A percentile compares a stretch with the other conserved stretches of the same genome.
Conservation (phyloP, 202 grass and related monocot species). For the Tripidium arundinaceum region DNA sequence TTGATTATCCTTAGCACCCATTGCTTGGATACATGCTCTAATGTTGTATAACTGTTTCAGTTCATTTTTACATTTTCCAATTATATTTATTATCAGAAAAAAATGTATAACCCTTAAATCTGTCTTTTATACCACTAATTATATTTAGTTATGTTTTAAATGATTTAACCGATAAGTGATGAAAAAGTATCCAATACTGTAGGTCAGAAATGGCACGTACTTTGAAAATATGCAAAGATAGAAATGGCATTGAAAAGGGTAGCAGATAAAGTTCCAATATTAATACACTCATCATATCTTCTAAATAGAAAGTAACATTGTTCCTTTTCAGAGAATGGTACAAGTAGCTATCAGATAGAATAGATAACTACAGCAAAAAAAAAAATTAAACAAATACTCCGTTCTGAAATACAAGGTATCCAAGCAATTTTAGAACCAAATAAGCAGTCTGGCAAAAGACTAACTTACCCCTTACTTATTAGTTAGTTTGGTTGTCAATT, state of each 20-base stretch:
- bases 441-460: not conserved
- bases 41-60: no score
- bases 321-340: constrained; percentile 3
- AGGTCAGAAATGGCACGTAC: constrained; percentile 2
- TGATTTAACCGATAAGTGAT: not conserved
- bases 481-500: not conserved
- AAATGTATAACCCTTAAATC: not conserved
- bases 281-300: not conserved
- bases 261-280: constrained; percentile 2
- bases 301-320: constrained; percentile 15
- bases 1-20: not conserved
- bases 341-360: constrained; percentile 4
- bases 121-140: not conserved
- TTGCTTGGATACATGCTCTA: not conserved
- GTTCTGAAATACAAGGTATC: not conserved
- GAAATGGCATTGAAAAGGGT: not conserved
- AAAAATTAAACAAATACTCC: not conserved
- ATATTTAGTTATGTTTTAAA: constrained; percentile 18
- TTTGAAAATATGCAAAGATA: not conserved
- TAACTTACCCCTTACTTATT: not conserved
- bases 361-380: not conserved
- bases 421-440: not conserved
- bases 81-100: not conserved
- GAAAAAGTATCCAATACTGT: constrained; percentile 6
- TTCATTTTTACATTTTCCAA: not conserved